A percentile compares a stretch with the other conserved stretches of the same genome.
These are phyloP conservation scores for Panicum virgatum DNA, from an alignment of 202 grass and related monocot species.

Conservation along the genomic window DNA sequence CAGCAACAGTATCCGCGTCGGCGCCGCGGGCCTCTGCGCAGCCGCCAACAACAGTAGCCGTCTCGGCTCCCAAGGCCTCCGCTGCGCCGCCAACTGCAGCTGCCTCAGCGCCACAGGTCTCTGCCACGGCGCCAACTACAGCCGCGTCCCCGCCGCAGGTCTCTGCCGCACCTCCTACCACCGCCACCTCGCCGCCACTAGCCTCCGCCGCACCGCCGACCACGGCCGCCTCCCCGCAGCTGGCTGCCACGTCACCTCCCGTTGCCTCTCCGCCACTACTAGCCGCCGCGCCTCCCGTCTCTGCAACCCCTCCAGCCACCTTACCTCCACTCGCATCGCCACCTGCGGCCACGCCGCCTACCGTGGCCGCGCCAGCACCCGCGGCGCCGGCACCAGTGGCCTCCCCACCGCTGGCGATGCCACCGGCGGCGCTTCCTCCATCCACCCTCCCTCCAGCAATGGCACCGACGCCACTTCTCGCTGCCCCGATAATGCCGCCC, in stretches of 20 bases:
- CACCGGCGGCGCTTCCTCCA: conserved; percentile 33
- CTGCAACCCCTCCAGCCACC: conserved; percentile 5
- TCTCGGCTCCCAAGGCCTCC: not conserved
- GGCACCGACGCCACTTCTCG: conserved; percentile 39
- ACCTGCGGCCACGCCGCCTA: conserved; percentile 9
- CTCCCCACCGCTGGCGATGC: conserved; percentile 35
- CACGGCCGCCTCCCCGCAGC: not conserved
- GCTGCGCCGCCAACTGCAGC: no score
- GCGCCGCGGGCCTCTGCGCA: not conserved
- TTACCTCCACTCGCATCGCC: not conserved
- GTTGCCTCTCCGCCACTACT: not conserved
- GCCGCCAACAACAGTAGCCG: not conserved
- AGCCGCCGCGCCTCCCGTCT: not conserved
- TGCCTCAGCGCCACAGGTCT: no score
- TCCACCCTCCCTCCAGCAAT: conserved; percentile 6
- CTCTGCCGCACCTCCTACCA: not conserved
- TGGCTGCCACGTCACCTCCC: conserved; percentile 34
- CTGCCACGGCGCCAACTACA: no score
- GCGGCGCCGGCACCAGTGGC: conserved; percentile 25
- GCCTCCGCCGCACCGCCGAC: not conserved
- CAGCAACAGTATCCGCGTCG: not conserved
- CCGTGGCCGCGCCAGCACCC: conserved; percentile 1
- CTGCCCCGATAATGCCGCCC: conserved; percentile 25
- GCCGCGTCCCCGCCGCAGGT: no score
- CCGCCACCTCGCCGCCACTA: not conserved